Percentiles rank a stretch among this genome's conserved stretches.
Evolutionary conservation across 345 rosid species (phyloP).

Genomic region (Linum trigynum): DNA sequence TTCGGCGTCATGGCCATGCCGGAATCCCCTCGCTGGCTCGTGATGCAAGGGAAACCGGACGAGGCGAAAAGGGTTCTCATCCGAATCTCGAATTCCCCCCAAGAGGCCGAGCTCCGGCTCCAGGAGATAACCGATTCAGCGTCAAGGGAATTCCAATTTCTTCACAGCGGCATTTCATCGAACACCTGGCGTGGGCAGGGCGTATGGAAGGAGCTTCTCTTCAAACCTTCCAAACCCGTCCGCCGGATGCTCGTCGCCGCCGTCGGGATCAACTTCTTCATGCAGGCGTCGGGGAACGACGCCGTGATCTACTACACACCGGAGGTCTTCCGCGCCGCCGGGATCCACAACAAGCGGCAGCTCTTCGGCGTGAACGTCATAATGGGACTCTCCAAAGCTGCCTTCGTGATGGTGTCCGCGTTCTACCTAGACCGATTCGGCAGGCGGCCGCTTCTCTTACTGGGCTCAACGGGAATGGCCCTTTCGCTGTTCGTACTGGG

Average conservation of each 20-base stretch:
- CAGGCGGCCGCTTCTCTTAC: slow-evolving; percentile 48
- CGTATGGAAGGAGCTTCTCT: slow-evolving; percentile 44
- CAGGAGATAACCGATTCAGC: slow-evolving; percentile 3
- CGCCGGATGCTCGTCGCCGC: slow-evolving; percentile 51
- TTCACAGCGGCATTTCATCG: slow-evolving; percentile 22
- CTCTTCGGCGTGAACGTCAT: slow-evolving; percentile 47
- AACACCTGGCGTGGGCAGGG: slow-evolving; percentile 4
- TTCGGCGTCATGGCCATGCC: slow-evolving; percentile 53
- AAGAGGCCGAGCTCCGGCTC: slow-evolving; percentile 48
- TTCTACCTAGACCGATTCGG: slow-evolving; percentile 34
- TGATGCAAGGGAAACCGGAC: slow-evolving; percentile 34
- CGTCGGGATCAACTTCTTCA: slow-evolving; percentile 56
- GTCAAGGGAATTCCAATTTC: slow-evolving; percentile 25
- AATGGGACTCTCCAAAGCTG: slow-evolving; percentile 42
- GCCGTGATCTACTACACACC: slow-evolving; percentile 64
- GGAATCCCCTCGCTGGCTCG: slow-evolving; percentile 73
- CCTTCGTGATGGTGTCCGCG: slow-evolving; percentile 48
- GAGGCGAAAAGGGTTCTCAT: slow-evolving; percentile 48
- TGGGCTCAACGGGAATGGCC: slow-evolving; percentile 16
- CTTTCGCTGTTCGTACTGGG: too few species aligned
- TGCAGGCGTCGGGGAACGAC: slow-evolving; percentile 72
- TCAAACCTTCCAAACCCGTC: slow-evolving; percentile 40
- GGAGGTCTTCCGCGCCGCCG: slow-evolving; percentile 46
- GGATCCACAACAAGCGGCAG: slow-evolving; percentile 36
- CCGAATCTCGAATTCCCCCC: slow-evolving; percentile 31